These are phyloP conservation scores for Neurospora sp. DNA, from an alignment of 495 filamentous ascomycete species.

Conservation along the genomic window DNA sequence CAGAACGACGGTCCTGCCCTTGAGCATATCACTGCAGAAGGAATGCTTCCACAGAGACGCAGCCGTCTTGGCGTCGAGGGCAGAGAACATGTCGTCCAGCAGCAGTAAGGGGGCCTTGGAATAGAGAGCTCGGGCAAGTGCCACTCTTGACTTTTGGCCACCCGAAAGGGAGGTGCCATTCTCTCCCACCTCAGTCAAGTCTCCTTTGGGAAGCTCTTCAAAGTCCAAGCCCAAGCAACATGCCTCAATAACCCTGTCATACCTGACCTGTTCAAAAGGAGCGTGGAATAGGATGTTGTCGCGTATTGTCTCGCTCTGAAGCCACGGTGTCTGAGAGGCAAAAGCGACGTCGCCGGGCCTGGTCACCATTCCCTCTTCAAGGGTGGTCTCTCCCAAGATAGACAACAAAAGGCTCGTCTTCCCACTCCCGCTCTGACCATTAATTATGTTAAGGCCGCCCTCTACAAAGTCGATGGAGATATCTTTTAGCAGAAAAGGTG, in stretches of 20 bases:
- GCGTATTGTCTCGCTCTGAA: conserved; percentile 44
- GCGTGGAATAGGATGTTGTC: conserved; percentile 49
- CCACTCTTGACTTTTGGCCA: conserved; percentile 60
- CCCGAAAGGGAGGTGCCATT: conserved; percentile 58
- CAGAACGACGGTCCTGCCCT: conserved; percentile 26
- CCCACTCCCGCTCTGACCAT: conserved; percentile 48
- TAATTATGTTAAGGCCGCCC: conserved; percentile 41
- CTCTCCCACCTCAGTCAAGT: conserved; percentile 57
- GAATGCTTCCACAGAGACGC: conserved; percentile 39
- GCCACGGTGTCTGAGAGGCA: conserved; percentile 46
- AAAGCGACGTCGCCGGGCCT: conserved; percentile 42
- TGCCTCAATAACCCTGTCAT: conserved; percentile 50
- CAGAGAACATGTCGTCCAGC: conserved; percentile 63
- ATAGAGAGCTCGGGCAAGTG: conserved; percentile 60
- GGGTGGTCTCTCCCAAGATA: conserved; percentile 51
- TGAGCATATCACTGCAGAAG: conserved; percentile 41
- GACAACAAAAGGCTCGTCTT: conserved; percentile 54
- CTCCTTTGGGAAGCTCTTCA: conserved; percentile 29
- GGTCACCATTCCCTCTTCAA: conserved; percentile 31
- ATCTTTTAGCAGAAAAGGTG: conserved; percentile 35
- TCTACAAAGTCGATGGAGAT: conserved; percentile 40
- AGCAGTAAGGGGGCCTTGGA: conserved; percentile 52
- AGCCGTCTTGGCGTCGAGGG: conserved; percentile 44
- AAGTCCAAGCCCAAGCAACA: conserved; percentile 56
- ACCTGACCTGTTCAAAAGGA: conserved; percentile 36